Percentiles rank a stretch among this genome's conserved stretches.
phyloP scores from a whole-genome alignment of 768 basidiomycete species.

The Boletus reticulatus region DNA sequence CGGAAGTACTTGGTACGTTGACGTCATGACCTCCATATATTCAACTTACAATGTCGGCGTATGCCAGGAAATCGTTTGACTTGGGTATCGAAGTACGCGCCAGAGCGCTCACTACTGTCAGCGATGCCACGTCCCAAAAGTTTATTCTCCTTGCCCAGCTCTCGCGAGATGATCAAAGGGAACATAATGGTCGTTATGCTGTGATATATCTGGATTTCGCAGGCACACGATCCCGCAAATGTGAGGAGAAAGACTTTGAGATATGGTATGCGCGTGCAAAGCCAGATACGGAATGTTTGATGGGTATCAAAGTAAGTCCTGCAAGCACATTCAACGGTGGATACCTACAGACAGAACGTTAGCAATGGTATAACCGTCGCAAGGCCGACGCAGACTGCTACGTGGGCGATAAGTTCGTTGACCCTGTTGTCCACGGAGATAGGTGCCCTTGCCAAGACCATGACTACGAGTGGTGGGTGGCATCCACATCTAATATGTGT shows the following conservation, averaged over 20 bases:
- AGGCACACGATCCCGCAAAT: constrained; percentile 63
- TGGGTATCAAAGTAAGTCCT: constrained; percentile 85
- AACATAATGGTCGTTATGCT: constrained; percentile 59
- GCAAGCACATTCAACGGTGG: background rate
- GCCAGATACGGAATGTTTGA: constrained; percentile 73
- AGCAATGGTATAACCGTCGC: constrained; percentile 94
- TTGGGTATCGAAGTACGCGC: constrained; percentile 72
- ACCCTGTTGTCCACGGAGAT: constrained; percentile 83
- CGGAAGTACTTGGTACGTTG: constrained; percentile 78
- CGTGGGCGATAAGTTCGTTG: constrained; percentile 85
- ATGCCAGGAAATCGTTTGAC: constrained; percentile 62
- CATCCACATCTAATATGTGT: constrained; percentile 1
- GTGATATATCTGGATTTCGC: constrained; percentile 84
- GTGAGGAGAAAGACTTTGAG: constrained; percentile 72
- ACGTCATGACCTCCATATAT: background rate
- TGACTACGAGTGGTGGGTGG: constrained; percentile 89
- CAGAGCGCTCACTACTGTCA: constrained; percentile 79
- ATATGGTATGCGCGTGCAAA: constrained; percentile 77
- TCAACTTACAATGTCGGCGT: background rate
- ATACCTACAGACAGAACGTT: background rate
- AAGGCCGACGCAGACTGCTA: constrained; percentile 85
- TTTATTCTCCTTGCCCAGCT: constrained; percentile 87
- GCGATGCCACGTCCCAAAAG: constrained; percentile 95
- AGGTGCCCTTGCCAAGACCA: constrained; percentile 78
- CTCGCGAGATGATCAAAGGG: constrained; percentile 52